These are phyloP conservation scores for Erodium moschatum DNA, from an alignment of 441 rosid genomes.

Conservation along the genomic window DNA sequence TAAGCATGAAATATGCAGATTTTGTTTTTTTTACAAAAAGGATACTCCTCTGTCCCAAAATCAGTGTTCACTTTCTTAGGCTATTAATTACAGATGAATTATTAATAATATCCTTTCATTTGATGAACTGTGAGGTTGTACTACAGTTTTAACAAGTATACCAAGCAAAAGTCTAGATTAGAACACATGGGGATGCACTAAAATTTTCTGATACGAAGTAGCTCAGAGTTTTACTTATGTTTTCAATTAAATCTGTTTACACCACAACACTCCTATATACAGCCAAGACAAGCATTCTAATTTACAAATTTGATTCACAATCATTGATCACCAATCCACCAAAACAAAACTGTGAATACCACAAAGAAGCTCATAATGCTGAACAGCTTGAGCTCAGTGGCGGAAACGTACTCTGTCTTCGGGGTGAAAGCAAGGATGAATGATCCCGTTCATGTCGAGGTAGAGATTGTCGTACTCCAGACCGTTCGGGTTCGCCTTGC, in stretches of 20 bases:
- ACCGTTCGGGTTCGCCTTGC: constrained; percentile 63
- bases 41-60: background rate
- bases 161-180: background rate
- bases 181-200: background rate
- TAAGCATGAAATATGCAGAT: background rate
- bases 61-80: background rate
- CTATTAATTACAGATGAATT: background rate
- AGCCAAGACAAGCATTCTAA: background rate
- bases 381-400: background rate
- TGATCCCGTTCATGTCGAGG: constrained; percentile 89
- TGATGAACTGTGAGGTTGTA: background rate
- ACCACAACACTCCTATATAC: background rate
- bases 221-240: background rate
- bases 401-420: constrained; percentile 57
- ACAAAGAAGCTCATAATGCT: background rate
- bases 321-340: background rate
- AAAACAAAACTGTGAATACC: background rate
- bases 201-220: background rate
- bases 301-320: background rate
- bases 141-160: background rate
- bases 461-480: constrained; percentile 74
- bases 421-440: constrained; percentile 90
- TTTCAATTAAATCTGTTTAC: background rate
- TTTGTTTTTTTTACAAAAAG: background rate
- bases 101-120: background rate